A percentile compares a stretch with the other conserved stretches of the same genome.
Conservation (phyloP, 2,329 filamentous ascomycete genomes). For the Botrytis aclada region DNA sequence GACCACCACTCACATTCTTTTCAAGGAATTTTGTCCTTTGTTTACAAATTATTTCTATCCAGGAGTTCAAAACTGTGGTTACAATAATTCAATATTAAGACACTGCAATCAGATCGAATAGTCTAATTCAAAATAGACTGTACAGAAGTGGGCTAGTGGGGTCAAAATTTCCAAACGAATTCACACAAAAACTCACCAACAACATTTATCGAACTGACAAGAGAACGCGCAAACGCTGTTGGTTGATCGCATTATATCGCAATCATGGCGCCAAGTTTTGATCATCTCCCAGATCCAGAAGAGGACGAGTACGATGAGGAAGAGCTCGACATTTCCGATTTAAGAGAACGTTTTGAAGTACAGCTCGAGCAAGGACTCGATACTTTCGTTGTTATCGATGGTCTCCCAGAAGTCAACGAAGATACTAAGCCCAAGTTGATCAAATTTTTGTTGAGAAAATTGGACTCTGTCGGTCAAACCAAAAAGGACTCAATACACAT, state of each 20-base stretch:
- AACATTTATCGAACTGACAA: constrained; percentile 15
- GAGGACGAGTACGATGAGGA: constrained; percentile 84
- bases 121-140: constrained; percentile 6
- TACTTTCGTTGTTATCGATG: constrained; percentile 93
- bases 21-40: constrained; percentile 8
- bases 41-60: neutral
- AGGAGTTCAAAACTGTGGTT: neutral
- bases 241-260: constrained; percentile 27
- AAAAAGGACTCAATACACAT: constrained; percentile 88
- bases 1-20: constrained; percentile 10
- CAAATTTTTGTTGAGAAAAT: constrained; percentile 93
- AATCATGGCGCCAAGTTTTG: constrained; percentile 91
- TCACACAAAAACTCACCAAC: constrained; percentile 20
- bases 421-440: constrained; percentile 91
- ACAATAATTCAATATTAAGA: neutral
- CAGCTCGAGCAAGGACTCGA: constrained; percentile 94
- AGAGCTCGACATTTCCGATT: constrained; percentile 92
- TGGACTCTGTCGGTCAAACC: constrained; percentile 80
- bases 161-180: constrained; percentile 21
- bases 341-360: constrained; percentile 92
- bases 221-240: constrained; percentile 18
- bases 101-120: constrained; percentile 3
- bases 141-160: constrained; percentile 19
- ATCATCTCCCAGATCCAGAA: constrained; percentile 87
- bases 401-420: constrained; percentile 82